Base-by-base conservation (phyloP, 345 rosid species). In the Eucalyptus decipiens region DNA sequence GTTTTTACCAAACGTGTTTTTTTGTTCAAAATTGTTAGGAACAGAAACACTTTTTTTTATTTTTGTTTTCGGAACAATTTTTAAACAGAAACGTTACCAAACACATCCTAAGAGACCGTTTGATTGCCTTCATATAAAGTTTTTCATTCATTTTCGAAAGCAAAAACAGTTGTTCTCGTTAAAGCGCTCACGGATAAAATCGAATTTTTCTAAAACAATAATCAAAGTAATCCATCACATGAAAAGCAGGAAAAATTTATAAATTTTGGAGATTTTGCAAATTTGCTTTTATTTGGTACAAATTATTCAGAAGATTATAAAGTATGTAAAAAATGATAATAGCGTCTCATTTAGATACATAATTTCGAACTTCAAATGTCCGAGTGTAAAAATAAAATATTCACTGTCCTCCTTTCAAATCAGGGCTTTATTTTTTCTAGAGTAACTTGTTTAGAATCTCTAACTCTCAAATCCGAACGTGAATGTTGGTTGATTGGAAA, bases 401-500 rank as follows among this genome's bases (percentile, higher is more conserved):
- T n/a, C 40, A 7, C 9, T n/a, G 4, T n/a, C 37, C 21, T 6
- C 8, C 34, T 28, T 60, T 60, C 5, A 1, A 0, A 30, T 30
- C 2, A 2, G 3, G 37, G 17, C 4, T 60, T 28, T 19, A 1
- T 65, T 65, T n/a, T 65, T 65, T 65, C 0, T 1, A n/a, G 1
- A 65, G 76, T 65, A 65, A n/a, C 3, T 32, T 67, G 23, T 67
- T 67, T 67, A 8, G 6, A 67, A 67, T 32, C 40, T 65, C 6
- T 32, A 7, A 8, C 76, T n/a, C 76, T 65, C 18, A 17, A 65
- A 15, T 16, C 76, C 3, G 21, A 65, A 65, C 3, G 9, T 16
- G 6, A 65, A 65, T n/a, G 1, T 62, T 65, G 21, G 40, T n/a
- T 65, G 76, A 65, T 2, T 65, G 40, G 23, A 67, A 67, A 67